Conservation (phyloP, 805 yeast species). For the Grigorovia jiainica region DNA sequence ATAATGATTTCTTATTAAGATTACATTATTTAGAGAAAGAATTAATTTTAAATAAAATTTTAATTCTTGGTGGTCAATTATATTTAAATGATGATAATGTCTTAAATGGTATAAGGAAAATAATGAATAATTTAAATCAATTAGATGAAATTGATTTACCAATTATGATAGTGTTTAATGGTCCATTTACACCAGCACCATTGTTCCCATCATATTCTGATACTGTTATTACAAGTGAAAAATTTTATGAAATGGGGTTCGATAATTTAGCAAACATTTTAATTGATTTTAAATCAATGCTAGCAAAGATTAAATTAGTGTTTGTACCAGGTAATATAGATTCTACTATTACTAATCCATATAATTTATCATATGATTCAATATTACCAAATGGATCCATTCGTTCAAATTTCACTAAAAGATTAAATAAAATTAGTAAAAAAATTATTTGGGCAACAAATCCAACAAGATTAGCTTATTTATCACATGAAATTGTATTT, state of each 20-base stretch:
- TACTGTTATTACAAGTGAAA: slow-evolving; percentile 39
- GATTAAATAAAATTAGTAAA: slow-evolving; percentile 50
- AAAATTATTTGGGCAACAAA: slow-evolving; percentile 58
- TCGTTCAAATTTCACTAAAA: slow-evolving; percentile 61
- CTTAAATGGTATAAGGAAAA: slow-evolving; percentile 55
- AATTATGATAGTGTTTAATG: slow-evolving; percentile 63
- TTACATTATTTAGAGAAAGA: slow-evolving; percentile 49
- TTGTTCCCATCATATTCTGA: slow-evolving; percentile 49
- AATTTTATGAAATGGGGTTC: slow-evolving; percentile 55
- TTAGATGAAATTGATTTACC: slow-evolving; percentile 44
- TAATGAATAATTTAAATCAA: slow-evolving; percentile 38
- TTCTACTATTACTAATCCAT: slow-evolving; percentile 2
- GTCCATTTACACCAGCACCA: slow-evolving; percentile 68
- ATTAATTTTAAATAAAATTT: slow-evolving; percentile 34
- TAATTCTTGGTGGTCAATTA: slow-evolving; percentile 64
- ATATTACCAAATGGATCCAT: slow-evolving; percentile 71
- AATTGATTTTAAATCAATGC: slow-evolving; percentile 31
- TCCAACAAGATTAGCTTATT: slow-evolving; percentile 68
- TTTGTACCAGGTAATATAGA: slow-evolving; percentile 87
- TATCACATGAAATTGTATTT: slow-evolving; percentile 75
- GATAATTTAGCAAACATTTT: slow-evolving; percentile 64
- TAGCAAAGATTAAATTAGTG: slow-evolving; percentile 39
- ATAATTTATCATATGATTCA: neutral
- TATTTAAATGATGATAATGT: slow-evolving; percentile 50
- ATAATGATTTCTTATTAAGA: slow-evolving; percentile 45